These are phyloP conservation scores for Dryadomyces quercus-mongolicae DNA, from an alignment of 2,329 filamentous ascomycete genomes.

Conservation along the genomic window DNA sequence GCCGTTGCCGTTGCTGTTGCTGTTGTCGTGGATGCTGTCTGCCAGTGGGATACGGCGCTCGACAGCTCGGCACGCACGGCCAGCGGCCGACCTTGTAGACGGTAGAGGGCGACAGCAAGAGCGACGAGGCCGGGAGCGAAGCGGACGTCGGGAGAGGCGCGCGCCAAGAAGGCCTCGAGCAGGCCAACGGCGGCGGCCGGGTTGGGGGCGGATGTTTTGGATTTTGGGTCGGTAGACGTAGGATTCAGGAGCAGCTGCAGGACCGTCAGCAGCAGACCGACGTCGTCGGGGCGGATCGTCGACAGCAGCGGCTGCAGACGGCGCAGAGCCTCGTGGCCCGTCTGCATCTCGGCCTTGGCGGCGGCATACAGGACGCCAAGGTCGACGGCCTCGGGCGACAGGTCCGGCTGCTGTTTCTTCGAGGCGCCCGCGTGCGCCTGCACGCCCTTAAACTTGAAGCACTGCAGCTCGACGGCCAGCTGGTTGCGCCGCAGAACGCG, in stretches of 20 bases:
- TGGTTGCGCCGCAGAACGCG: constrained; percentile 49
- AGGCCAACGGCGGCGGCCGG: constrained; percentile 61
- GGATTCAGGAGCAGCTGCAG: constrained; percentile 63
- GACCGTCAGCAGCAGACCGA: constrained; percentile 69
- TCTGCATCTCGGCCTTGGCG: constrained; percentile 52
- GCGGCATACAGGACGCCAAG: constrained; percentile 53
- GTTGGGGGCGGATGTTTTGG: constrained; percentile 43
- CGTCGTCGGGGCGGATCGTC: constrained; percentile 51
- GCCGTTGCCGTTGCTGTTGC: too few relatives aligned
- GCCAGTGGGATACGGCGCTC: constrained; percentile 75
- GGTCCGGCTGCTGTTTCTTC: constrained; percentile 24
- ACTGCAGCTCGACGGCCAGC: constrained; percentile 51
- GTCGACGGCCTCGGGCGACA: constrained; percentile 22
- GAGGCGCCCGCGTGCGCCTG: constrained; percentile 28
- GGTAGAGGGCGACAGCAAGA: constrained; percentile 67
- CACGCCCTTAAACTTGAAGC: constrained; percentile 55
- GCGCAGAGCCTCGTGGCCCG: constrained; percentile 57
- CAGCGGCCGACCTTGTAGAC: constrained; percentile 57
- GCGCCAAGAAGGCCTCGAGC: constrained; percentile 62
- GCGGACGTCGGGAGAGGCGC: constrained; percentile 57
- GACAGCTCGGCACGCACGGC: constrained; percentile 63
- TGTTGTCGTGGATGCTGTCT: constrained; percentile 18
- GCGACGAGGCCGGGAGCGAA: constrained; percentile 79
- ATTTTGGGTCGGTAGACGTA: too few relatives aligned
- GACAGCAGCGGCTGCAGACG: constrained; percentile 56